These are phyloP conservation scores for Lophiotrema nucula DNA, from an alignment of 495 filamentous ascomycete genomes.

Conservation along the genomic window DNA sequence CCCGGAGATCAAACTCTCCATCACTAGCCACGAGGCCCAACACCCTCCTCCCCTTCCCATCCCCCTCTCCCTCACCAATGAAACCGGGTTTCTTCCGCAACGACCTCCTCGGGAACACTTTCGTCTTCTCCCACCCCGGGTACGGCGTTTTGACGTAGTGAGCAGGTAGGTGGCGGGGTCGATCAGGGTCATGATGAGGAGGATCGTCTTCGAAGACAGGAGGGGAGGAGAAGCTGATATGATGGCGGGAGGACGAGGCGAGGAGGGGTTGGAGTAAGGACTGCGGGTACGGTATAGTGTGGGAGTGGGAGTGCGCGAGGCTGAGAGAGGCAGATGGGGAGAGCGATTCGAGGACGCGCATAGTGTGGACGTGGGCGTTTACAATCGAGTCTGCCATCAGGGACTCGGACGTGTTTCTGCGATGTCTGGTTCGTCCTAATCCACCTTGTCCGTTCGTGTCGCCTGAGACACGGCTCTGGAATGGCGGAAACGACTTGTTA, in stretches of 20 bases:
- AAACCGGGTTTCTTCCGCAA: not conserved
- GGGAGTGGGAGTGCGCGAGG: no score
- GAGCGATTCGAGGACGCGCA: slow-evolving; percentile 18
- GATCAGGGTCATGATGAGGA: not conserved
- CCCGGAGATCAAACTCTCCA: slow-evolving; percentile 4
- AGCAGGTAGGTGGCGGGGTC: slow-evolving; percentile 7
- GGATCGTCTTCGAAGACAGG: not conserved
- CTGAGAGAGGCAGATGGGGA: not conserved
- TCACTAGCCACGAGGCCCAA: slow-evolving; percentile 14
- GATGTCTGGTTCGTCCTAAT: slow-evolving; percentile 2
- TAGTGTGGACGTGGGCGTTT: slow-evolving; percentile 23
- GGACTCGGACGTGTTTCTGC: slow-evolving; percentile 7
- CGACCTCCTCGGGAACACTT: slow-evolving; percentile 15
- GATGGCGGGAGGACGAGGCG: no score
- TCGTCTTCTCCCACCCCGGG: slow-evolving; percentile 9
- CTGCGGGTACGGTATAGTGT: no score
- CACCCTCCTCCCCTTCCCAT: slow-evolving; percentile 9
- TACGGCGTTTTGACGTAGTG: slow-evolving; percentile 26
- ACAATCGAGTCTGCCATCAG: slow-evolving; percentile 17
- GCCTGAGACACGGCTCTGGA: no score
- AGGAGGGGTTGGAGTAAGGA: no score
- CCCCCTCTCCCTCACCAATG: no score
- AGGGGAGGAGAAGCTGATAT: no score
- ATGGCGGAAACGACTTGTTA: no score
- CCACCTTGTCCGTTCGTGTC: no score